Evolutionary conservation across 495 filamentous ascomycete species (phyloP), one percentile per base, ranked within the genome.

Genomic region (Penicillium daleae): DNA sequence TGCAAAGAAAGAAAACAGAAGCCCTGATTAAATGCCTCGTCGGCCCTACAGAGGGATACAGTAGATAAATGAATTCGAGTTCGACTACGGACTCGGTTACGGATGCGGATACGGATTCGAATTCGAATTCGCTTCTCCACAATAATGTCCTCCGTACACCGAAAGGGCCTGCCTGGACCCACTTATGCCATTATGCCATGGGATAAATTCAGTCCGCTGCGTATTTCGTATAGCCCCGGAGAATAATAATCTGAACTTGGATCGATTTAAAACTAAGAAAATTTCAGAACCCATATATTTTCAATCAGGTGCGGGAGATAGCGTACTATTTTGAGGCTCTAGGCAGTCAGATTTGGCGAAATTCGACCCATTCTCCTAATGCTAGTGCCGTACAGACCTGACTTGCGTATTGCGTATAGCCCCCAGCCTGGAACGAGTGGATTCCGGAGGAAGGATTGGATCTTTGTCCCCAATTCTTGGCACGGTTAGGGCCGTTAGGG

Each of bases 81-180:
- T 60, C 68, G 68, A 56, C 40, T 65, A 61, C 67, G 67, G 42
- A 31, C 13, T 32, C 63, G 56, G 37, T 33, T 53, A 21, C 61
- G 65, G n/a, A 60, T 56, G 39, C 69, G 69, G 51, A 66, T 59
- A 59, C 69, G 69, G 44, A 65, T 21, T 29, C 63, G 65, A 33
- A 60, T 42, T 48, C 63, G 64, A 50, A 58, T 59, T 26, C 58
- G 57, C 27, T 22, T 6, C n/a, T 17, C 49, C 40, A 31, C n/a
- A n/a, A n/a, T n/a, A n/a, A n/a, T n/a, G n/a, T n/a, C n/a, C 59
- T 56, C 56, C 40, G 32, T 7, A 10, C 12, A 8, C 19, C 19
- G 35, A 39, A 39, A 39, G 31, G 22, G 37, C 7, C n/a, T 55
- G 44, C 24, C 27, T 7, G 37, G 52, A 46, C 26, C 55, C 56